Base-by-base conservation (phyloP, 2,329 filamentous ascomycete species). In the Lachnellula suecica region DNA sequence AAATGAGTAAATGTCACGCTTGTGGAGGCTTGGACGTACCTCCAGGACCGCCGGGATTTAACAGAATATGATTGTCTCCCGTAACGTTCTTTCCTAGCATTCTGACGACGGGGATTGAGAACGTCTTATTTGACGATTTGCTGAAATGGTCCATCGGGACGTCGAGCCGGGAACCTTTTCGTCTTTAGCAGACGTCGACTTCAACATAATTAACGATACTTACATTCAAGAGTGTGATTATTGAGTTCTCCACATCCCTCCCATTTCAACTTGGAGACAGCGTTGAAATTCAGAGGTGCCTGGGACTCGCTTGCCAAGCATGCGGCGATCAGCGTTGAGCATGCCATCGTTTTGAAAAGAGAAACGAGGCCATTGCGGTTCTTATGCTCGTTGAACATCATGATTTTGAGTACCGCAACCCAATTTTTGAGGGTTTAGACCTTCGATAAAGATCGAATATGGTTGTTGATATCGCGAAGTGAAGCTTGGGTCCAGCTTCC, bases 21-120 rank as follows among this genome's bases (percentile, higher is more conserved):
- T 22, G 17, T 13, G 17, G 22, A n/a, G 13, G n/a, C 6, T 20
- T 43, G 29, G 15, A 47, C 43, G 41, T 46, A 47, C 56, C 74
- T 6, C 76, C 77, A 0, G 77, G 77, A 0, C 77, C 76, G 38
- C 76, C 76, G 0, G 75, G 74, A 54, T 78, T 78, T 13, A 77
- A 61, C 0, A 79, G 59, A 17, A 79, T 59, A 44, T 74, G 75
- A 42, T 69, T 65, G 23, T 38, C 44, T 20, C 44, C 44, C 34
- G 17, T 34, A n/a, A 29, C 71, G n/a, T 73, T 69, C 27, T 65
- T 66, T 19, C 71, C 73, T 20, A 75, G 70, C 51, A 76, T 52
- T n/a, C 76, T 72, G 15, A 76, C 67, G 3, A 79, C 61, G 4
- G 76, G 72, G 42, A 78, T 67, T 38, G 61, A 69, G 54, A 78